Percentiles rank a stretch among this genome's conserved stretches.
Conservation (phyloP, 2,329 filamentous ascomycete genomes). For the Neodidymelliopsis sp. region DNA sequence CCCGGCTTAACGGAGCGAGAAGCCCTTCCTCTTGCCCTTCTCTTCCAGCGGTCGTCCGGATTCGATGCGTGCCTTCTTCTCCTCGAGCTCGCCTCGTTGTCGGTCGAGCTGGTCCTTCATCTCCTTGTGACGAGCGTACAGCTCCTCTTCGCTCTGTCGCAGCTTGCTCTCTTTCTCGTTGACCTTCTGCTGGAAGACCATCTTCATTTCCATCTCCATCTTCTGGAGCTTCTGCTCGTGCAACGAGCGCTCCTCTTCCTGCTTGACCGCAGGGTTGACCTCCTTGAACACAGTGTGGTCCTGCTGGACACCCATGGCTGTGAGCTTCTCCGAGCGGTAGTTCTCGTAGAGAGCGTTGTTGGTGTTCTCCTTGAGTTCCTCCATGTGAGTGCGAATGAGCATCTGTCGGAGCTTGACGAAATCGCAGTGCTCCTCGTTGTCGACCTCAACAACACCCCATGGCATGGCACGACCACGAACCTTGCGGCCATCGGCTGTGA, state of each 20-base stretch:
- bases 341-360: slow-evolving; percentile 99
- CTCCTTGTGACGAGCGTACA: slow-evolving; percentile 96
- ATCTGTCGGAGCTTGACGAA: slow-evolving; percentile 99
- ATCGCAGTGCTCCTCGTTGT: slow-evolving; percentile 99
- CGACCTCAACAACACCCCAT: slow-evolving; percentile 98
- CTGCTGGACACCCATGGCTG: slow-evolving; percentile 96
- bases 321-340: slow-evolving; percentile 99
- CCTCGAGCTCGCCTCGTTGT: slow-evolving; percentile 92
- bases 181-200: slow-evolving; percentile 99
- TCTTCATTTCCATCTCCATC: slow-evolving; percentile 99
- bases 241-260: slow-evolving; percentile 96
- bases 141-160: slow-evolving; percentile 98
- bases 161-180: slow-evolving; percentile 99
- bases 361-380: slow-evolving; percentile 99
- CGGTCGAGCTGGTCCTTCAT: slow-evolving; percentile 99
- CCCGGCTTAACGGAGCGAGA: slow-evolving; percentile 84
- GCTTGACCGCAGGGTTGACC: slow-evolving; percentile 99
- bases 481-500: slow-evolving; percentile 88
- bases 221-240: slow-evolving; percentile 99
- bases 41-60: slow-evolving; percentile 95
- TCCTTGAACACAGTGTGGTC: slow-evolving; percentile 99
- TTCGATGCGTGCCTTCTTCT: slow-evolving; percentile 97
- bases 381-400: slow-evolving; percentile 99
- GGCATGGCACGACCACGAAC: slow-evolving; percentile 96
- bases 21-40: slow-evolving; percentile 98